phyloP scores from a whole-genome alignment of 106 monocot genomes.

The Phalaenopsis aphrodite region DNA sequence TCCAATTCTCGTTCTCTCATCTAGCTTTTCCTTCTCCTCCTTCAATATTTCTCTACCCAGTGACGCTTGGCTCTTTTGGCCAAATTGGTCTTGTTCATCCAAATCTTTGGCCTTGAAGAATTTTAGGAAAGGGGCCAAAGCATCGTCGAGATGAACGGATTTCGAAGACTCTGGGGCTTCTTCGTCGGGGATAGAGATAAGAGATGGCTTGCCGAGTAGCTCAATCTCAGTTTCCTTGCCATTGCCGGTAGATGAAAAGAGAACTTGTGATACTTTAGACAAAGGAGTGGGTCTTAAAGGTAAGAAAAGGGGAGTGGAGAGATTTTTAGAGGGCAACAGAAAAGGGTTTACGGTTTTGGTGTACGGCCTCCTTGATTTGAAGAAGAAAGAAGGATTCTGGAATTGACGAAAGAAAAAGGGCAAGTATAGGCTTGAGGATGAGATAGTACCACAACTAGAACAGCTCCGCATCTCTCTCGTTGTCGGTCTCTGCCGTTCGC shows the following conservation, averaged over 20 bases:
- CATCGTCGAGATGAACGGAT: slow-evolving; percentile 21
- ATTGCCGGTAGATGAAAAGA: slow-evolving; percentile 11
- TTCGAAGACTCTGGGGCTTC: slow-evolving; percentile 6
- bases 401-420: background rate
- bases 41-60: background rate
- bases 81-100: background rate
- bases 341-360: background rate
- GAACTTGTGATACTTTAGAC: background rate
- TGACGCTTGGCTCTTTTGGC: background rate
- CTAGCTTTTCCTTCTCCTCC: background rate
- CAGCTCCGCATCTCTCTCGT: background rate
- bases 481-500: background rate
- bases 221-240: slow-evolving; percentile 4
- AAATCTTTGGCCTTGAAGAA: slow-evolving; percentile 30
- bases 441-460: background rate
- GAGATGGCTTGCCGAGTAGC: slow-evolving; percentile 24
- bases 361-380: background rate
- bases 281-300: background rate
- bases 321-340: background rate
- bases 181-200: slow-evolving; percentile 15
- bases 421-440: background rate
- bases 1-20: slow-evolving; percentile 5
- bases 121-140: slow-evolving; percentile 52
- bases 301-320: background rate
- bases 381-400: background rate